These are phyloP conservation scores for Fusarium pseudoanthophilum DNA, from an alignment of 2,329 filamentous ascomycete species.

Conservation along the genomic window DNA sequence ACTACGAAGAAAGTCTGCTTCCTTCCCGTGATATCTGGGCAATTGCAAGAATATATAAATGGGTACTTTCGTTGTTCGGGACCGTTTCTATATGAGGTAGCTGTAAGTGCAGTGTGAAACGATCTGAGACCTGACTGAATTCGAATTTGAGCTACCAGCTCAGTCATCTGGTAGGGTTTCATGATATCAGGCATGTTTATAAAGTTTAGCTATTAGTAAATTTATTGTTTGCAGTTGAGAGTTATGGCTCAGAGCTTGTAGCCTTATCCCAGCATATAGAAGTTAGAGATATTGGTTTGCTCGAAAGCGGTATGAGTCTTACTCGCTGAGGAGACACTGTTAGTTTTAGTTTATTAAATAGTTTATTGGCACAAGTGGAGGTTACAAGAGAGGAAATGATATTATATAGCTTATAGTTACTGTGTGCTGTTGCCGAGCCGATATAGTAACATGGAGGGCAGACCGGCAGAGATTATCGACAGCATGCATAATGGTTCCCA, in stretches of 20 bases:
- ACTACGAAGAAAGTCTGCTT: neutral
- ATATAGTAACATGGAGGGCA: neutral
- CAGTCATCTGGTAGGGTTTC: neutral
- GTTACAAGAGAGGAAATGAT: too few relatives aligned
- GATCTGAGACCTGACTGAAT: neutral
- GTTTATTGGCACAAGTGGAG: too few relatives aligned
- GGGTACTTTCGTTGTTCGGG: accelerated
- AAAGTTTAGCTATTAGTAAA: too few relatives aligned
- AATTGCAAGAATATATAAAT: accelerated
- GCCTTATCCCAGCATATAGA: neutral
- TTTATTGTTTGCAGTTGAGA: too few relatives aligned
- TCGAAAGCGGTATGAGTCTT: neutral
- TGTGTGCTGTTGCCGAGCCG: neutral
- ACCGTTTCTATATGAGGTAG: neutral
- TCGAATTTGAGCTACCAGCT: neutral
- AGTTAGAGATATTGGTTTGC: neutral
- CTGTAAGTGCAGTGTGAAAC: neutral
- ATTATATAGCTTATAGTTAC: neutral
- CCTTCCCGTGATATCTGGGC: accelerated
- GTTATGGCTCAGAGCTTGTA: neutral
- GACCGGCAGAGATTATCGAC: too few relatives aligned
- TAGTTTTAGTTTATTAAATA: too few relatives aligned
- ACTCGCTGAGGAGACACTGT: accelerated
- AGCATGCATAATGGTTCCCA: neutral
- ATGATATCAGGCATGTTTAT: neutral